phyloP scores from a whole-genome alignment of 495 filamentous ascomycete species.

The Penicillium longicatenatum region DNA sequence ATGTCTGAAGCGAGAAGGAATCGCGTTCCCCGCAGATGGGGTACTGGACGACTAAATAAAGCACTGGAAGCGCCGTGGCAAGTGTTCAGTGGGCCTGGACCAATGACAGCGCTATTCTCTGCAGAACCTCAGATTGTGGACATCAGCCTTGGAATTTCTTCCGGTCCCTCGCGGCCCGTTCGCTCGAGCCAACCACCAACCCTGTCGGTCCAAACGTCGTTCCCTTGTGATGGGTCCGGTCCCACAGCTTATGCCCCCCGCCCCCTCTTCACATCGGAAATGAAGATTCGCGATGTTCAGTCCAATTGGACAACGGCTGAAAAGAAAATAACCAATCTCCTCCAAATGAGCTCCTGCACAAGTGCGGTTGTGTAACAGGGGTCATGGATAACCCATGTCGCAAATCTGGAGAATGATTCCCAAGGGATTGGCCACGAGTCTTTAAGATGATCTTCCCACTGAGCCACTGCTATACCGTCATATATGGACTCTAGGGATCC shows the following conservation, averaged over 20 bases:
- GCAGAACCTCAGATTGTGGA: background rate
- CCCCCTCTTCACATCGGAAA: background rate
- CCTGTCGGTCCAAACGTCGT: slow-evolving; percentile 6
- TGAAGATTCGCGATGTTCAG: background rate
- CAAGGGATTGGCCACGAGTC: background rate
- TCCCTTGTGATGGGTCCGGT: slow-evolving; percentile 17
- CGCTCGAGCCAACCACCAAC: slow-evolving; percentile 16
- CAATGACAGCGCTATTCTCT: slow-evolving; percentile 2
- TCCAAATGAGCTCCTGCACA: background rate
- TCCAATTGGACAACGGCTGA: background rate
- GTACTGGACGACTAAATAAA: slow-evolving; percentile 15
- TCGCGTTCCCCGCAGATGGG: slow-evolving; percentile 1
- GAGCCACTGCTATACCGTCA: background rate
- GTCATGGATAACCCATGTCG: background rate
- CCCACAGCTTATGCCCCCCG: background rate
- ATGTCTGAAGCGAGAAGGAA: slow-evolving; percentile 3
- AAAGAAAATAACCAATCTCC: background rate
- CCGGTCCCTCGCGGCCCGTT: slow-evolving; percentile 17
- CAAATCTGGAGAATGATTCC: background rate
- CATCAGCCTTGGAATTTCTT: background rate
- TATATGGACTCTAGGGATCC: slow-evolving; percentile 2
- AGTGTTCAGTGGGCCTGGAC: slow-evolving; percentile 11
- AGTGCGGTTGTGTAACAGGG: slow-evolving; percentile 3
- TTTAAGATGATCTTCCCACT: background rate
- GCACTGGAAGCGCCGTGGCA: slow-evolving; percentile 21